These are phyloP conservation scores for Dujonia santamariae DNA, from an alignment of 1,139 yeast genomes.

Conservation along the genomic window DNA sequence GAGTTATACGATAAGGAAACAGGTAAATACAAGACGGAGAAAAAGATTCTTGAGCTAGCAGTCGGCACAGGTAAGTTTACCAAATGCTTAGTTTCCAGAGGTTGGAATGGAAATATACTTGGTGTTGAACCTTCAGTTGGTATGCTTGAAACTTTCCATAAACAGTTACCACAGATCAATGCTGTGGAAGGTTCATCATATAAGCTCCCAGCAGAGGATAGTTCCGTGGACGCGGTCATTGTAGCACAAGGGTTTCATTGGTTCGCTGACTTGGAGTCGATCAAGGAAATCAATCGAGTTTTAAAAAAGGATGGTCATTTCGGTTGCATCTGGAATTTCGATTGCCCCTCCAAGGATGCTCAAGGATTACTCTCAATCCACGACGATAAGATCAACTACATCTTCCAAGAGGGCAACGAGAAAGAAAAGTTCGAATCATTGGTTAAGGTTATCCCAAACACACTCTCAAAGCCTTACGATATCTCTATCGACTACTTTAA, in stretches of 20 bases:
- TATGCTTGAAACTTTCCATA: constrained; percentile 48
- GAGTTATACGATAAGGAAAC: constrained; percentile 19
- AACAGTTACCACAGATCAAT: constrained; percentile 46
- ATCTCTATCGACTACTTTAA: constrained; percentile 13
- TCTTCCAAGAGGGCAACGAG: constrained; percentile 5
- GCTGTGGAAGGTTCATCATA: constrained; percentile 45
- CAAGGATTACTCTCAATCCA: constrained; percentile 11
- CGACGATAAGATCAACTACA: constrained; percentile 5
- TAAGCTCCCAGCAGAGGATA: constrained; percentile 44
- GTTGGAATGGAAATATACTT: constrained; percentile 33
- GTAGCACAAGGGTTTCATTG: constrained; percentile 70
- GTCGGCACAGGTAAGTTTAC: constrained; percentile 72
- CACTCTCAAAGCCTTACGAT: constrained; percentile 7
- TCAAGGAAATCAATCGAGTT: constrained; percentile 51
- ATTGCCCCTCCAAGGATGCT: constrained; percentile 26
- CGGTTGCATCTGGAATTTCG: constrained; percentile 65
- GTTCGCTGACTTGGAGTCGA: constrained; percentile 53
- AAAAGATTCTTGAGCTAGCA: constrained; percentile 51
- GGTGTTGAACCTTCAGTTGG: constrained; percentile 62
- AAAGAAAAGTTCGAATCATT: constrained; percentile 5
- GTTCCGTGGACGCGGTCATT: constrained; percentile 49
- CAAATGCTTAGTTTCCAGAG: constrained; percentile 36
- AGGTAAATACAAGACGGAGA: constrained; percentile 18
- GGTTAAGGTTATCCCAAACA: constrained; percentile 2
- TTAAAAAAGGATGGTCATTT: constrained; percentile 47